Percentiles rank a stretch among this genome's conserved stretches.
Evolutionary conservation across 1,284 basidiomycete species (phyloP).

Genomic region (Leccinum ponderosum): DNA sequence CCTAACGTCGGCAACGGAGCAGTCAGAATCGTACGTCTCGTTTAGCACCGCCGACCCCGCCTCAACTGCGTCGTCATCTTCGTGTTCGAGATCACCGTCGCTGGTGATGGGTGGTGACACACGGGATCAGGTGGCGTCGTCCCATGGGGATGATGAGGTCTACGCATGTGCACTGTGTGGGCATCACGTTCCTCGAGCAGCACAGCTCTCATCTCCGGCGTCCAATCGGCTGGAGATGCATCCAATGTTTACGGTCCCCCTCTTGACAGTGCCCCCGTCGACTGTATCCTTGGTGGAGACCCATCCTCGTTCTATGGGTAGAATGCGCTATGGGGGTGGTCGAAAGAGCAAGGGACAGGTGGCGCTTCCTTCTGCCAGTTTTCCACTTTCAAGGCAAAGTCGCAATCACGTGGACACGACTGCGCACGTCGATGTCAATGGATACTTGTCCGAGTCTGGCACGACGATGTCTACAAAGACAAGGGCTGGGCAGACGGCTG

Average conservation of each 20-base stretch:
- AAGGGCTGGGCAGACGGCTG: background rate
- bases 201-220: background rate
- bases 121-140: background rate
- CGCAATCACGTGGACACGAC: background rate
- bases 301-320: background rate
- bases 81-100: conserved; percentile 18
- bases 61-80: conserved; percentile 14
- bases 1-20: conserved; percentile 21
- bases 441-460: background rate
- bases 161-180: conserved; percentile 20
- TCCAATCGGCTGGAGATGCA: conserved; percentile 13
- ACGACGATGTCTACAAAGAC: background rate
- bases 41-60: conserved; percentile 22
- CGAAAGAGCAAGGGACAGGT: background rate
- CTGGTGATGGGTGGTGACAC: conserved; percentile 4
- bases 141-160: background rate
- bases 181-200: conserved; percentile 7
- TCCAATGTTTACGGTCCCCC: conserved; percentile 33
- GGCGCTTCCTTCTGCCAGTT: background rate
- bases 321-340: background rate
- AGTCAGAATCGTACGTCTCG: conserved; percentile 25
- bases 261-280: conserved; percentile 23
- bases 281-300: background rate
- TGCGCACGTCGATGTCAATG: background rate
- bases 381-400: background rate